Evolutionary conservation across 164 flowering plant species (phyloP).

Genomic region (Platanus orientalis): DNA sequence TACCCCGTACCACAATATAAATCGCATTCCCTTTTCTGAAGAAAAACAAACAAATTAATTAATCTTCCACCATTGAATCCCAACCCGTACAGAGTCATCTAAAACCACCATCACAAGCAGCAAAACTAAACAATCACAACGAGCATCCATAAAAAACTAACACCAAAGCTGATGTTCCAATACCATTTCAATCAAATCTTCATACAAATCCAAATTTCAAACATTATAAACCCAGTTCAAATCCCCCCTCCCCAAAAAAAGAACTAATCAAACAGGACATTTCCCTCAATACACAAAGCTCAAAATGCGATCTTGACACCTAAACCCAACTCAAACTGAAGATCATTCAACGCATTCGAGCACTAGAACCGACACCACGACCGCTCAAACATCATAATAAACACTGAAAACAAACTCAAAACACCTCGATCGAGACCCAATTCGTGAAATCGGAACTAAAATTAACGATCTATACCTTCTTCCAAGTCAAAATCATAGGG

Average conservation of each 20-base stretch:
- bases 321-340: background rate
- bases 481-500: no score
- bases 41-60: background rate
- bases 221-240: background rate
- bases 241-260: background rate
- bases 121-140: background rate
- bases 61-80: conserved; percentile 5
- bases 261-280: conserved; percentile 1
- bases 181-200: background rate
- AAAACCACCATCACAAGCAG: background rate
- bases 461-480: no score
- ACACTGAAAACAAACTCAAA: no score
- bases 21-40: background rate
- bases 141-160: background rate
- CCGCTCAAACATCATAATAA: no score
- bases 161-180: background rate
- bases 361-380: background rate
- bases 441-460: no score
- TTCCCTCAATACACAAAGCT: background rate
- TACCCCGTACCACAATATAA: conserved; percentile 14
- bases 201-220: background rate
- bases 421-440: no score
- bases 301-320: background rate
- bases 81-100: background rate
- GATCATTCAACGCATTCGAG: no score